Conservation (phyloP, 129 eudicot genomes). For the Saposhnikovia divaricata region DNA sequence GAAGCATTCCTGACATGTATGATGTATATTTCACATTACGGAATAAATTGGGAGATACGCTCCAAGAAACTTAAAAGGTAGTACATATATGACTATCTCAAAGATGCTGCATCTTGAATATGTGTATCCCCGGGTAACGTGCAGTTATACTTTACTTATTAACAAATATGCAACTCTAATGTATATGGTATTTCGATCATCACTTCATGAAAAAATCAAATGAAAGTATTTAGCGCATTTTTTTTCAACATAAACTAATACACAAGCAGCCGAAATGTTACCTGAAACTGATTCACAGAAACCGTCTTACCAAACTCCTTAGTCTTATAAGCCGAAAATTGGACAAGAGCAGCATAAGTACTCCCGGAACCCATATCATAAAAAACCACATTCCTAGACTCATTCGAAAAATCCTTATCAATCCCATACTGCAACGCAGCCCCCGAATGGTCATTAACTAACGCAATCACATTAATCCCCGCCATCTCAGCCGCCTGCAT, state of each 20-base stretch:
- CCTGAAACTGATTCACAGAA: conserved; percentile 91
- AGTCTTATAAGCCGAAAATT: conserved; percentile 81
- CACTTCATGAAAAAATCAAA: neutral
- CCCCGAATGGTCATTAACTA: conserved; percentile 85
- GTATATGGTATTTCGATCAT: neutral
- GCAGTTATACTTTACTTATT: neutral
- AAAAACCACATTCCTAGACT: conserved; percentile 72
- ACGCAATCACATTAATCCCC: conserved; percentile 70
- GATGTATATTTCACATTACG: too few relatives aligned
- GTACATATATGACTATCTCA: neutral
- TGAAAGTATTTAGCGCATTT: neutral
- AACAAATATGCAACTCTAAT: neutral
- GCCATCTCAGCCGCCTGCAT: conserved; percentile 79
- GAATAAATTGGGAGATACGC: neutral
- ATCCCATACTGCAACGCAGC: conserved; percentile 98
- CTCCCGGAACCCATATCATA: conserved; percentile 96
- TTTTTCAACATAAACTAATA: neutral
- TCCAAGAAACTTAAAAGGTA: neutral
- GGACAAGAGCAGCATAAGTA: conserved; percentile 91
- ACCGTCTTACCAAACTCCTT: conserved; percentile 88
- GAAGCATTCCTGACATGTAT: too few relatives aligned
- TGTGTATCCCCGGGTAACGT: neutral
- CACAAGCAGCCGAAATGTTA: conserved; percentile 1
- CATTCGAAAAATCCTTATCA: conserved; percentile 85
- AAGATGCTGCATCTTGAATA: neutral